Conservation (phyloP, 371 early-diverging fungal species). For the Phascolomyces articulosus region DNA sequence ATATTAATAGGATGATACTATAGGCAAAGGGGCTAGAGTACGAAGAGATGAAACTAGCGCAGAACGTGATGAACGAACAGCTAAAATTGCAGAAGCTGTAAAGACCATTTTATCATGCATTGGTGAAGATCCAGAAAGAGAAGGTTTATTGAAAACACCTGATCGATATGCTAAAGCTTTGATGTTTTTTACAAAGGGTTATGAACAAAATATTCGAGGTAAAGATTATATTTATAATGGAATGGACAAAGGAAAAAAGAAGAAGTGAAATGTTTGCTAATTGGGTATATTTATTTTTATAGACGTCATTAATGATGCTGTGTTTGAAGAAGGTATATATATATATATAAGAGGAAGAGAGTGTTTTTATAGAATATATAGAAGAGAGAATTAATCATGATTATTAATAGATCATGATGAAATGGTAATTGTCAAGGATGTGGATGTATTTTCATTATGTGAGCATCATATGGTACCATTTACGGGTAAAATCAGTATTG, state of each 20-base stretch:
- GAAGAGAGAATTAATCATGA: background rate
- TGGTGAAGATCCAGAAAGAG: conserved; percentile 95
- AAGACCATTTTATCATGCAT: conserved; percentile 87
- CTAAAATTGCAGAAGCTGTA: conserved; percentile 86
- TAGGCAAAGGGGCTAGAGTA: conserved; percentile 70
- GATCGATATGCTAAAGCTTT: conserved; percentile 97
- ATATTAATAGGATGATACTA: background rate
- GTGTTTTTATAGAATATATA: background rate
- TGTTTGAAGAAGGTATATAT: conserved; percentile 90
- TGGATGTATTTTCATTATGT: conserved; percentile 94
- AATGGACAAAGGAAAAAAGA: background rate
- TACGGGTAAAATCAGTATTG: conserved; percentile 94
- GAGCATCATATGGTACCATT: conserved; percentile 99
- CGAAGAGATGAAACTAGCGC: conserved; percentile 80
- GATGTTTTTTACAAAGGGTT: conserved; percentile 96
- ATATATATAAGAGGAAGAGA: background rate
- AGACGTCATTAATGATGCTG: conserved; percentile 89
- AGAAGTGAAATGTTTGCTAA: background rate
- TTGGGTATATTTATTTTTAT: conserved; percentile 2
- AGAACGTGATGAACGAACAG: conserved; percentile 67
- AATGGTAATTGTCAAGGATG: conserved; percentile 97
- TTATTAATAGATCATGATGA: conserved; percentile 86
- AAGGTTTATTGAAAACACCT: conserved; percentile 95
- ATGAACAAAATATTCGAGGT: conserved; percentile 86
- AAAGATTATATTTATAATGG: conserved; percentile 12